Base-by-base conservation (phyloP, 1,284 basidiomycete genomes). In the Cryptococcus hybrid region DNA sequence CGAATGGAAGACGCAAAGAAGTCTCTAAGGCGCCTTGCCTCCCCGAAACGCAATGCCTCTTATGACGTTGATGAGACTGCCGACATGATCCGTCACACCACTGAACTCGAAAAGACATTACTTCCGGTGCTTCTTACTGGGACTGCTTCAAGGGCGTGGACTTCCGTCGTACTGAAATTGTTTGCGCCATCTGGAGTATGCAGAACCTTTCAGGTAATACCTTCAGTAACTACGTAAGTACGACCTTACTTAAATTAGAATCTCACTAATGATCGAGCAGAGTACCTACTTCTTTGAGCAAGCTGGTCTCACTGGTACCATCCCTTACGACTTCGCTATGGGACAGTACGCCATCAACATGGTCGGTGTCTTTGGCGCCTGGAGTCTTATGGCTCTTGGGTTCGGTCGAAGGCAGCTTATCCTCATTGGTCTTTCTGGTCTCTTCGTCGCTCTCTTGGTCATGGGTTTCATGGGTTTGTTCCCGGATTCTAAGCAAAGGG, bases 381-480 rank as follows among this genome's bases (percentile, higher is more conserved):
- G 75, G 75, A 58, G 50, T 7, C 71, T 79, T 58, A 73, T 80
- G 70, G 78, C 80, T 36, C 56, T 57, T 11, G 70, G 72, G 18
- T 56, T 79, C 57, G 80, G 80, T 36, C 73, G 81, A 55, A 71
- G 81, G 36, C 63, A 55, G 37, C 62, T 83, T 44, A 82, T 82
- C 73, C 69, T 81, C 52, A 69, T 59, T 50, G 83, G 82, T 43
- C 75, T 82, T 24, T 68, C 69, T 56, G 66, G 73, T 42, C 76
- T 81, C 57, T 71, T 71, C 51, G 59, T 75, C 59, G 71, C 80
- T 24, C 75, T 84, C 44, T 68, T 82, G 63, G 60, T 79, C 69
- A 80, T 82, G 66, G 82, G 82, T 35, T 77, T 75, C 56, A 66
- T 82, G 47, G 80, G 80, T 30, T 76, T 79, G 5, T 69, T 72